Base-by-base conservation (phyloP, 768 basidiomycete genomes). In the Lepiota subincarnata region DNA sequence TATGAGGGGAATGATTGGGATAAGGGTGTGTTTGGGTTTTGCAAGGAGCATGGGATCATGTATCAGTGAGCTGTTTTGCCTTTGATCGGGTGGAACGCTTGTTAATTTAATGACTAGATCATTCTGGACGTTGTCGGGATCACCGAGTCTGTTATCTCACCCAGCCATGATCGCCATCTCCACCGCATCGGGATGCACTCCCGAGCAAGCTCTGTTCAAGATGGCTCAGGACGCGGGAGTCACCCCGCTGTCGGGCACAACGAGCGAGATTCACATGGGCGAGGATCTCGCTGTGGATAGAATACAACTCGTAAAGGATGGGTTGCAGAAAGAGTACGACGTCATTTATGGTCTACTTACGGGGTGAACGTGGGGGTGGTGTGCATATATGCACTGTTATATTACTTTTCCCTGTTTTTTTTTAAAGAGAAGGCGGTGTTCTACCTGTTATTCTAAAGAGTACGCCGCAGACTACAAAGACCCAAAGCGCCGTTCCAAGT, bases 91-190 rank as follows among this genome's bases (percentile, higher is more conserved):
- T 24, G 19, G 20, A 24, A 24, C n/a, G n/a, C n/a, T n/a, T n/a
- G n/a, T n/a, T n/a, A n/a, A n/a, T n/a, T n/a, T n/a, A n/a, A n/a
- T n/a, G 5, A 2, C 24, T 59, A 90, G 89, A 60, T 90, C 89
- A 13, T 92, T 93, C 67, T 92, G 92, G 91, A 92, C 92, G 19
- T 69, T 94, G 19, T 78, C 86, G 1, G 87, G 89, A n/a, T 87
- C 89, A 2, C 85, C 89, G 3, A 71, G 63, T 13, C 70, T 92
- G 7, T 70, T 91, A 4, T 50, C 64, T 3, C 77, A 84, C 61
- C 78, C 76, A 0, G 63, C 70, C 1, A 62, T 86, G 4, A 58
- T 66, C 14, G 58, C 68, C 3, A 68, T 86, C 12, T 78, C 83
- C 0, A 55, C 71, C 14, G 70, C 67, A 19, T 70, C 79, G 20